Conservation (phyloP, 2,329 filamentous ascomycete genomes). For the Elsinoe perseae region DNA sequence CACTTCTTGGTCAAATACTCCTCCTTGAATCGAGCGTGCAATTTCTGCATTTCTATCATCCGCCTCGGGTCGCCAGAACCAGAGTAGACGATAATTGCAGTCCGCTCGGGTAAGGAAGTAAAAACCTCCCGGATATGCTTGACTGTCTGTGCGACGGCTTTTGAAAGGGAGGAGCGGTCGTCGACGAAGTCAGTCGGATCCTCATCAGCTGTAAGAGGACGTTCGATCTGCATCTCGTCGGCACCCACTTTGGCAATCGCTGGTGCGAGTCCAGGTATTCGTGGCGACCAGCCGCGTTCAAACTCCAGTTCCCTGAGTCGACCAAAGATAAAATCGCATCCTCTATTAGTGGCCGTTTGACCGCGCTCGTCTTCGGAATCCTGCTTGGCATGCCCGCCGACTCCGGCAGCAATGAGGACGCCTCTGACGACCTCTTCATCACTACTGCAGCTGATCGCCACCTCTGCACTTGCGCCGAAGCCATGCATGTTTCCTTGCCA, state of each 20-base stretch:
- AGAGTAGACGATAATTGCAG: slow-evolving; percentile 55
- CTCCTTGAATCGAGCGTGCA: slow-evolving; percentile 49
- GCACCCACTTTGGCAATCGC: slow-evolving; percentile 19
- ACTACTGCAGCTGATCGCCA: slow-evolving; percentile 48
- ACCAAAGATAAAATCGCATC: slow-evolving; percentile 57
- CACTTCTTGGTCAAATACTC: slow-evolving; percentile 55
- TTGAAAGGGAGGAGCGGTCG: slow-evolving; percentile 10
- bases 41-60: slow-evolving; percentile 46
- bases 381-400: slow-evolving; percentile 23
- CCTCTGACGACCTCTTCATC: slow-evolving; percentile 53
- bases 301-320: slow-evolving; percentile 55
- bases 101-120: slow-evolving; percentile 50
- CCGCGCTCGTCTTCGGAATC: slow-evolving; percentile 24
- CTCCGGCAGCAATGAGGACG: slow-evolving; percentile 45
- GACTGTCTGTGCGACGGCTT: slow-evolving; percentile 36
- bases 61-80: slow-evolving; percentile 57
- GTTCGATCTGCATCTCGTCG: slow-evolving; percentile 24
- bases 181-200: slow-evolving; percentile 19
- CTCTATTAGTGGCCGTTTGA: slow-evolving; percentile 40
- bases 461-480: slow-evolving; percentile 49
- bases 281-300: slow-evolving; percentile 53
- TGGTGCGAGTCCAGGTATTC: slow-evolving; percentile 34
- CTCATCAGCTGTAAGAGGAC: not conserved
- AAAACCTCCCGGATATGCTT: slow-evolving; percentile 46
- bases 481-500: slow-evolving; percentile 72